Evolutionary conservation across 1,284 basidiomycete species (phyloP).

Genomic region (Fomes fomentarius): DNA sequence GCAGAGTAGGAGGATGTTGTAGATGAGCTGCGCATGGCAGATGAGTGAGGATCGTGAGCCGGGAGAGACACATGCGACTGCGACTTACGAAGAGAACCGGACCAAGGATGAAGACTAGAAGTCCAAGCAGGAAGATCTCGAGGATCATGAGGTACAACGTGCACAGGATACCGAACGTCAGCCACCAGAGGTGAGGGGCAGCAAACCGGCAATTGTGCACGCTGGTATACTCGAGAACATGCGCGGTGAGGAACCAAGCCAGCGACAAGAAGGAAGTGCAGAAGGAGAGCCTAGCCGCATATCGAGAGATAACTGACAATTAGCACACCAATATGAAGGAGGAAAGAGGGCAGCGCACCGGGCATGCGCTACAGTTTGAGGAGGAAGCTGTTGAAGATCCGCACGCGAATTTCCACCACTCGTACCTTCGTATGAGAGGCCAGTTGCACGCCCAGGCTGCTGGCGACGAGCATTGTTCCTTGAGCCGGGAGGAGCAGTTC

Average conservation of each 20-base stretch:
- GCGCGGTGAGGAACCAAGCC: constrained; percentile 78
- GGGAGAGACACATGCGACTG: not conserved
- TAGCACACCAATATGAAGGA: constrained; percentile 1
- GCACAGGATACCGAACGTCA: constrained; percentile 77
- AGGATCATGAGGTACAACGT: constrained; percentile 76
- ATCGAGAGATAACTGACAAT: not conserved
- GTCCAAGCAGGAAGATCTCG: constrained; percentile 71
- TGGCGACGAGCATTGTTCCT: not conserved
- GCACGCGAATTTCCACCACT: not conserved
- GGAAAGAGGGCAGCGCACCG: constrained; percentile 40
- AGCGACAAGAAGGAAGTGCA: constrained; percentile 70
- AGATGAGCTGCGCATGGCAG: constrained; percentile 55
- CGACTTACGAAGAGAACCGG: constrained; percentile 77
- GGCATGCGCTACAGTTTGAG: constrained; percentile 23
- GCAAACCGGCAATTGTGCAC: constrained; percentile 68
- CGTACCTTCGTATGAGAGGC: constrained; percentile 15
- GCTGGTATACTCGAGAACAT: constrained; percentile 77
- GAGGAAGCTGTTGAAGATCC: constrained; percentile 6
- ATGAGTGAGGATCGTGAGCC: not conserved
- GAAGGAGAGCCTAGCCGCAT: constrained; percentile 53
- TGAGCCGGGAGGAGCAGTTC: not conserved
- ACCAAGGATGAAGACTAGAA: constrained; percentile 76
- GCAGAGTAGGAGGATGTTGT: constrained; percentile 76
- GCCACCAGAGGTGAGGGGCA: constrained; percentile 82
- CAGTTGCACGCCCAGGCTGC: too few species aligned